Percentiles rank a stretch among this genome's conserved stretches.
phyloP scores from a whole-genome alignment of 176 grass and related monocot genomes.

The Poa annua region DNA sequence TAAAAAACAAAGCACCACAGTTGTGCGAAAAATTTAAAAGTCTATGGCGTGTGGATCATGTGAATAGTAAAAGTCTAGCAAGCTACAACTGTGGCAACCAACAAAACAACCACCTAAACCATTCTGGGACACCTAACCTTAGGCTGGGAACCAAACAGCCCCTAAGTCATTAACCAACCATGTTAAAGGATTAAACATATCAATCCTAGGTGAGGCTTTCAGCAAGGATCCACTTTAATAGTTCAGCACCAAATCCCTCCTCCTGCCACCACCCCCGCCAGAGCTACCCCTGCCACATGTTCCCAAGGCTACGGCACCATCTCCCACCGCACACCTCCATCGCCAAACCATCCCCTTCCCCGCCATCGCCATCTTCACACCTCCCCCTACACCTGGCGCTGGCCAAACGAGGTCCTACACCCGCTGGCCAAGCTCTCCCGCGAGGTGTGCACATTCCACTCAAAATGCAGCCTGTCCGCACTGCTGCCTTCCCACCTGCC shows the following conservation, averaged over 20 bases:
- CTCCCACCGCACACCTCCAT: neutral
- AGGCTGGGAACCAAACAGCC: constrained; percentile 12
- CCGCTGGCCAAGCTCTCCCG: too few species aligned
- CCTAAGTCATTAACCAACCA: neutral
- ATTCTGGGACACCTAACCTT: constrained; percentile 2
- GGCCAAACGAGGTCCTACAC: too few species aligned
- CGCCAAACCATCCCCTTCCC: too few species aligned
- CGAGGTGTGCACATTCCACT: too few species aligned
- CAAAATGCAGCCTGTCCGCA: too few species aligned
- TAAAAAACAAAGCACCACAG: constrained; percentile 4
- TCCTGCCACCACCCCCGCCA: neutral
- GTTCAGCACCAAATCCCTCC: neutral
- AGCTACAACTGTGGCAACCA: constrained; percentile 8
- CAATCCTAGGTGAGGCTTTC: neutral
- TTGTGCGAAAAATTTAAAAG: neutral
- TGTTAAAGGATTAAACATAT: constrained; percentile 28
- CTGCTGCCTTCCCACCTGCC: too few species aligned
- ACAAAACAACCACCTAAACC: constrained; percentile 11
- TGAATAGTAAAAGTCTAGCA: constrained; percentile 12
- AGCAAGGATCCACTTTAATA: constrained; percentile 11
- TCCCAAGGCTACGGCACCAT: neutral
- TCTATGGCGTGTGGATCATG: neutral
- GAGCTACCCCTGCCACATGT: neutral
- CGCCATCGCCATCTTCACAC: too few species aligned
- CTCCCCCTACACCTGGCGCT: too few species aligned